A percentile compares a stretch with the other conserved stretches of the same genome.
Conservation (phyloP, 805 yeast genomes). For the Candida silvatica region DNA sequence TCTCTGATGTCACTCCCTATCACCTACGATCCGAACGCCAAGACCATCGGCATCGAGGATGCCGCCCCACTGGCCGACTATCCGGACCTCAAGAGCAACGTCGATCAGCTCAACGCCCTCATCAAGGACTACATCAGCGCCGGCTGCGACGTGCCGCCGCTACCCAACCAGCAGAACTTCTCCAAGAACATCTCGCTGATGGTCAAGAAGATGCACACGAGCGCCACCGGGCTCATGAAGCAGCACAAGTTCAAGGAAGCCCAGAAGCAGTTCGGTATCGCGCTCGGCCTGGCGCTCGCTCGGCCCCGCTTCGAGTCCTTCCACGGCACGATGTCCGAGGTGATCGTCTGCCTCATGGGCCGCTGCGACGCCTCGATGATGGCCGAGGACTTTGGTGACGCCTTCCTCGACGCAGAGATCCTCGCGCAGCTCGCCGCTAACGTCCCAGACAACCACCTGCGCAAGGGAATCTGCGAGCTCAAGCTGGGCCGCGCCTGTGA, state of each 20-base stretch:
- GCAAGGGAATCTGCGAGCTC: slow-evolving; percentile 57
- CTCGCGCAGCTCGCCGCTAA: slow-evolving; percentile 48
- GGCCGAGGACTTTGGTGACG: slow-evolving; percentile 44
- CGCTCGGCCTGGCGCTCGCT: slow-evolving; percentile 58
- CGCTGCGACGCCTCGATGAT: slow-evolving; percentile 63
- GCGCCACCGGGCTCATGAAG: slow-evolving; percentile 52
- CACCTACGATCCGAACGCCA: slow-evolving; percentile 21
- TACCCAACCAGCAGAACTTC: slow-evolving; percentile 46
- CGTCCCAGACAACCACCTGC: slow-evolving; percentile 61
- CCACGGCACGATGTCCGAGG: slow-evolving; percentile 62
- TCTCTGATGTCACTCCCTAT: slow-evolving; percentile 19
- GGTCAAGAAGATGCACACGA: slow-evolving; percentile 56
- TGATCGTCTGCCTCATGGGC: slow-evolving; percentile 56
- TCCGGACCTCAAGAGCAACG: slow-evolving; percentile 20
- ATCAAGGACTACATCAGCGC: slow-evolving; percentile 35
- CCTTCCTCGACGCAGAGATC: slow-evolving; percentile 63
- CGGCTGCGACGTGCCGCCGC: slow-evolving; percentile 42
- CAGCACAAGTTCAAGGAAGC: slow-evolving; percentile 49
- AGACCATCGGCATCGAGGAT: slow-evolving; percentile 19
- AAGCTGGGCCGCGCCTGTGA: slow-evolving; percentile 55
- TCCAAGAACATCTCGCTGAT: slow-evolving; percentile 46
- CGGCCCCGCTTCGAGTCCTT: slow-evolving; percentile 70
- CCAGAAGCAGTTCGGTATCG: slow-evolving; percentile 53
- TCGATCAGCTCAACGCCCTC: slow-evolving; percentile 26
- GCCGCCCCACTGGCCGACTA: slow-evolving; percentile 11